These are phyloP conservation scores for Exophiala lecanii-corni DNA, from an alignment of 2,329 filamentous ascomycete genomes.

Conservation along the genomic window DNA sequence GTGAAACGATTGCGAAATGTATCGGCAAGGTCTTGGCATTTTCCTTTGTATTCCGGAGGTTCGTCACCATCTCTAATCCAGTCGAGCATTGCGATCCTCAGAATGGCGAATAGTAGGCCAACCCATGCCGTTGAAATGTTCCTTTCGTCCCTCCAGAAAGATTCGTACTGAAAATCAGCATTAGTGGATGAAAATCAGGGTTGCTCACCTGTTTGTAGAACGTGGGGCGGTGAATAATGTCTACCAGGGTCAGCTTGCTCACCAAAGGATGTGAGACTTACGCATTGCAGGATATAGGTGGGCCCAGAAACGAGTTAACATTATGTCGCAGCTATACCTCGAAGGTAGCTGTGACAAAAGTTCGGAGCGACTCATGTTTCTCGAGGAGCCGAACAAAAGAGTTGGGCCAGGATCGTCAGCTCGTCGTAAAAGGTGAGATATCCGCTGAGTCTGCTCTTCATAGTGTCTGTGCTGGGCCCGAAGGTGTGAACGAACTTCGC, in stretches of 20 bases:
- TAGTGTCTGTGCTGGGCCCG: slow-evolving; percentile 75
- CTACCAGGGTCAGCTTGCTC: slow-evolving; percentile 29
- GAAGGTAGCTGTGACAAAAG: slow-evolving; percentile 73
- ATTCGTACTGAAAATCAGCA: slow-evolving; percentile 10
- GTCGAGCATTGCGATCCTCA: slow-evolving; percentile 16
- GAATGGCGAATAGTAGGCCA: slow-evolving; percentile 9
- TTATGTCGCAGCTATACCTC: slow-evolving; percentile 73
- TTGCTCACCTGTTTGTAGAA: slow-evolving; percentile 60
- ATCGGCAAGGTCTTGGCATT: slow-evolving; percentile 13
- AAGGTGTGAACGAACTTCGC: slow-evolving; percentile 13
- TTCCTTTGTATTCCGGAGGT: slow-evolving; percentile 11
- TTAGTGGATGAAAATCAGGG: neutral
- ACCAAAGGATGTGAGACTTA: slow-evolving; percentile 1
- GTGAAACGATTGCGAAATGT: slow-evolving; percentile 11
- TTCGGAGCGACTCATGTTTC: slow-evolving; percentile 67
- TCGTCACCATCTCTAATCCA: slow-evolving; percentile 13
- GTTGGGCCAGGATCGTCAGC: slow-evolving; percentile 61
- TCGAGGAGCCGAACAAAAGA: slow-evolving; percentile 69
- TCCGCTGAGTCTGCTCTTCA: slow-evolving; percentile 71
- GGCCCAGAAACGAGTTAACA: slow-evolving; percentile 87
- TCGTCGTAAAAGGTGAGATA: slow-evolving; percentile 60
- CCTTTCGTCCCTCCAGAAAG: slow-evolving; percentile 10
- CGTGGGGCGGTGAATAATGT: slow-evolving; percentile 73
- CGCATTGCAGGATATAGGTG: slow-evolving; percentile 61
- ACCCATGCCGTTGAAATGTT: slow-evolving; percentile 8